Conservation (phyloP, 2,329 filamentous ascomycete species). For the Penicillium griseofulvum region DNA sequence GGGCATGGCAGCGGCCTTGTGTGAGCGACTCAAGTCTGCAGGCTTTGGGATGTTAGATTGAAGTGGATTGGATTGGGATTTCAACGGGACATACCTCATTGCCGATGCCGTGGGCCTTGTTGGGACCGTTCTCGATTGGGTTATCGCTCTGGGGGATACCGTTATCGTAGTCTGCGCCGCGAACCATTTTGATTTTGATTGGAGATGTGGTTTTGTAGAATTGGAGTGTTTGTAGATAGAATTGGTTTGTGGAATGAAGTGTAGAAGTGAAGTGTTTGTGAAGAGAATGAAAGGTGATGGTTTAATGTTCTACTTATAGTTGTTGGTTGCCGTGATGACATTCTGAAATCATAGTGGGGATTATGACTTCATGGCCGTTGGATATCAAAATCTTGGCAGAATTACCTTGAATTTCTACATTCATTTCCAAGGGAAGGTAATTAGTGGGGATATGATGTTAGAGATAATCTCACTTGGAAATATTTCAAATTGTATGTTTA, state of each 20-base stretch:
- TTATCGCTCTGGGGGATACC: slow-evolving; percentile 41
- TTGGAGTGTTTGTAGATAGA: neutral
- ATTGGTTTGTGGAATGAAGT: neutral
- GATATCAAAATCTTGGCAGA: neutral
- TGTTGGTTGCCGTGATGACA: slow-evolving; percentile 24
- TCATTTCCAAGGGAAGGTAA: no score
- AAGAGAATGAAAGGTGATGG: no score
- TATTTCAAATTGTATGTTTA: no score
- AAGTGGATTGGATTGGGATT: neutral
- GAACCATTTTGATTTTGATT: slow-evolving; percentile 35
- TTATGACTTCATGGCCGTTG: slow-evolving; percentile 30
- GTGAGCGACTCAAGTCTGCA: slow-evolving; percentile 29
- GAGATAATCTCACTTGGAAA: neutral
- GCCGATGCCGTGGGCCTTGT: slow-evolving; percentile 37
- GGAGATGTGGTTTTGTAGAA: neutral
- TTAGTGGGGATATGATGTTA: no score
- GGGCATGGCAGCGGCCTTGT: slow-evolving; percentile 37
- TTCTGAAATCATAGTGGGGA: slow-evolving; percentile 34
- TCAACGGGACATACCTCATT: slow-evolving; percentile 24
- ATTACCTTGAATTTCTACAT: no score
- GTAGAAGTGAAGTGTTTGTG: neutral
- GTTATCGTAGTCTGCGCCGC: slow-evolving; percentile 42
- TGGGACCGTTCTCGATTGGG: slow-evolving; percentile 34
- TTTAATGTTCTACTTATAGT: neutral
- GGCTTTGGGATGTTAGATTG: slow-evolving; percentile 19